These are phyloP conservation scores for Penicillium waksmanii DNA, from an alignment of 495 filamentous ascomycete species.

Conservation along the genomic window DNA sequence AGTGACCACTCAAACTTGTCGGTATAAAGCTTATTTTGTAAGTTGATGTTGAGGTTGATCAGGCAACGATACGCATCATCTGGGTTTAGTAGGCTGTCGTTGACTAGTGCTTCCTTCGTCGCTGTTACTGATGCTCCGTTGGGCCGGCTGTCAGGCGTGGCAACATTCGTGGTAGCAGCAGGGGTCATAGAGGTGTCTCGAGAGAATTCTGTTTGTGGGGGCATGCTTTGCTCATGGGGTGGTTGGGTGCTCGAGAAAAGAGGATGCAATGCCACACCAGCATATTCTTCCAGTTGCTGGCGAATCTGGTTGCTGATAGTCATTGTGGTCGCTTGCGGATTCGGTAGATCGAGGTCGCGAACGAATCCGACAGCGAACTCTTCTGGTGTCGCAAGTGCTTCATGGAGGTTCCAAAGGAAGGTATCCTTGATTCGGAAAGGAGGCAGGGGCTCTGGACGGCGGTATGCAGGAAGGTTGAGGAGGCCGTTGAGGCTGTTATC, in stretches of 20 bases:
- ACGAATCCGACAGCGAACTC: conserved; percentile 90
- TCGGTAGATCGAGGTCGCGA: conserved; percentile 91
- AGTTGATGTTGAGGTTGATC: conserved; percentile 87
- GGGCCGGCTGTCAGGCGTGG: conserved; percentile 52
- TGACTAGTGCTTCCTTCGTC: conserved; percentile 47
- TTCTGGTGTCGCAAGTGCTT: conserved; percentile 91
- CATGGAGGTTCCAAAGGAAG: conserved; percentile 97
- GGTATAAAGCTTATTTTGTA: conserved; percentile 88
- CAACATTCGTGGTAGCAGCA: conserved; percentile 43
- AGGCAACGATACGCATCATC: conserved; percentile 93
- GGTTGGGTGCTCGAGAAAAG: conserved; percentile 69
- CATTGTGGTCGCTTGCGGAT: conserved; percentile 62
- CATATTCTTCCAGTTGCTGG: conserved; percentile 94
- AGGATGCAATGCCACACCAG: conserved; percentile 89
- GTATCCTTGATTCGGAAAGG: conserved; percentile 87
- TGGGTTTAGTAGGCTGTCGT: conserved; percentile 69
- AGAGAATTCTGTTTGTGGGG: conserved; percentile 42
- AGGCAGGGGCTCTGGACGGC: conserved; percentile 72
- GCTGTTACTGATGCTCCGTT: conserved; percentile 38
- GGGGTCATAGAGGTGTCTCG: conserved; percentile 59
- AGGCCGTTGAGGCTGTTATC: conserved; percentile 69
- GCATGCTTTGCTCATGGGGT: conserved; percentile 41
- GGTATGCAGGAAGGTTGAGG: conserved; percentile 76
- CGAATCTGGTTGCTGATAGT: conserved; percentile 93
- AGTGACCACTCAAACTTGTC: conserved; percentile 99